Base-by-base conservation (phyloP, 2,329 filamentous ascomycete species). In the Trichoderma sp. region DNA sequence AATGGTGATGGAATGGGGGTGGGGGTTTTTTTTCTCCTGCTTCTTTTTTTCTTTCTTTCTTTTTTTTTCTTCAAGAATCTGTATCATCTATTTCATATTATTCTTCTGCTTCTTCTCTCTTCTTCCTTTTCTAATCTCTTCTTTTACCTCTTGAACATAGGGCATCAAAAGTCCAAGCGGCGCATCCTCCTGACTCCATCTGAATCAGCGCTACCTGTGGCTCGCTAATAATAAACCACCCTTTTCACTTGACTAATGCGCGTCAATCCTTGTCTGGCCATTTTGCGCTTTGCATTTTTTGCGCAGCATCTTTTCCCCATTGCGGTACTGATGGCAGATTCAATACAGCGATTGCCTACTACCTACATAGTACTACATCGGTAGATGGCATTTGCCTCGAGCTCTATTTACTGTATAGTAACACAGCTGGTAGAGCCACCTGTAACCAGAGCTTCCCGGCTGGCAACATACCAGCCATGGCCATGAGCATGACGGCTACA, bases 171-270 rank as follows among this genome's bases (percentile, higher is more conserved):
- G n/a, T 32, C 25, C 13, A 53, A 29, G 15, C 50, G 60, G 48
- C 35, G 34, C 35, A 57, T 64, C 54, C 64, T 48, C 48, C 32
- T 52, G 56, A 53, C 64, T 52, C 64, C 64, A 54, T 67, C 57
- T 54, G 34, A 60, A 60, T 60, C 64, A 67, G 64, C 64, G 45
- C 64, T 67, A 67, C 56, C 39, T 53, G 42, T 67, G 45, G 64
- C 56, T 60, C 35, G 61, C 61, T 56, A 64, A 64, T 56, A 64
- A 64, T 64, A 64, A 56, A 48, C 52, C 37, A 19, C 35, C 39
- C 57, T 42, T 59, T 59, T 8, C 27, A 17, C 32, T 45, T 27
- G 37, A 19, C 48, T 37, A 63, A 39, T 39, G 32, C 48, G 22
- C 45, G 19, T 34, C 57, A 22, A 60, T 60, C 57, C 57, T 60